Evolutionary conservation across 768 basidiomycete species (phyloP), one percentile per base, ranked within the genome.

Genomic region (Lactarius evosmus): DNA sequence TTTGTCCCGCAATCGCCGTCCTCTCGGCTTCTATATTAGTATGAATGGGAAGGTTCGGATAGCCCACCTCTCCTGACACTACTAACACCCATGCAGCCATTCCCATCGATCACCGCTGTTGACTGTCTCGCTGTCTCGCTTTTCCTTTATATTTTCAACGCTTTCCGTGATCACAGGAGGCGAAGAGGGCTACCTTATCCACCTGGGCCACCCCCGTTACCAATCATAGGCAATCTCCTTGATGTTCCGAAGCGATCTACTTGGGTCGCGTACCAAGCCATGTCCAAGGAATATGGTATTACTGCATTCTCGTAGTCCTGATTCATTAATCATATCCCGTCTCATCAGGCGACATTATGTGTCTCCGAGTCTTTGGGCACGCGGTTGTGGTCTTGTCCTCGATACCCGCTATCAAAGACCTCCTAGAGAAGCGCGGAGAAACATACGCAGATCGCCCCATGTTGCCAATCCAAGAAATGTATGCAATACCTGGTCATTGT

Each of bases 201-300:
- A 12, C 60, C 53, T 0, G 60, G 60, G 2, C 60, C 60, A 12
- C 32, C 25, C 14, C 14, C 22, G 2, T n/a, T 22, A 33, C 60
- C 60, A 8, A 7, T 61, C 12, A 55, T 61, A 44, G 60, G 60
- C 7, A 61, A 55, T 44, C 41, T 61, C 3, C 52, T 61, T 7
- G 52, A 61, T 55, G 25, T 61, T 19, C 60, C 60, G 2, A 61
- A 34, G 11, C 2, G n/a, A 11, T 27, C 60, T 19, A 52, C 53
- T 3, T 61, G 60, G 60, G 0, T 6, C 14, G 25, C n/a, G n/a
- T n/a, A n/a, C n/a, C n/a, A n/a, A n/a, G n/a, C n/a, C n/a, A n/a
- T n/a, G n/a, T n/a, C n/a, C 9, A 27, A 62, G 22, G 25, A 34
- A 34, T 64, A 64, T 41, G 63, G 63, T 64, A 55, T 27, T n/a